phyloP scores from a whole-genome alignment of 2,329 filamentous ascomycete genomes.

The Fusarium dlaminii region DNA sequence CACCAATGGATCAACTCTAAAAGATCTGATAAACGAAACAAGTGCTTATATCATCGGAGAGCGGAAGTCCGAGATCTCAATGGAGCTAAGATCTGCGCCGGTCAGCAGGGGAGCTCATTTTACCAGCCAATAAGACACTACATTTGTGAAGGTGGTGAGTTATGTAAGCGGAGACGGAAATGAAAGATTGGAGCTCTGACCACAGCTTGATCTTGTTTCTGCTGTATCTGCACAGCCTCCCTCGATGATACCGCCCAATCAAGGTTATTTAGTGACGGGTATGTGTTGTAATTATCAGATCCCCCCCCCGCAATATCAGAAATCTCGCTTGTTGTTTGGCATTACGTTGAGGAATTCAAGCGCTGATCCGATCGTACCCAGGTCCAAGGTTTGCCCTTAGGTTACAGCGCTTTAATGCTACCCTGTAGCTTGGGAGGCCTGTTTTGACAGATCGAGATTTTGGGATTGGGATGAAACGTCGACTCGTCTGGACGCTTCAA shows the following conservation, averaged over 20 bases:
- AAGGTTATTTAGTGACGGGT: neutral
- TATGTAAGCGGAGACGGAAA: conserved; percentile 2
- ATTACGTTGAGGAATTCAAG: neutral
- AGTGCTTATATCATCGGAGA: neutral
- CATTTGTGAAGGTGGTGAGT: rapidly evolving
- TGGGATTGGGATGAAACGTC: neutral
- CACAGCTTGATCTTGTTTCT: neutral
- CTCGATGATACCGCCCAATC: neutral
- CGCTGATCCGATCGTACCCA: neutral
- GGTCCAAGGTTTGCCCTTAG: neutral
- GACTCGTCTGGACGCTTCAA: neutral
- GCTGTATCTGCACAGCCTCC: neutral
- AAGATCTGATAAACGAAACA: conserved; percentile 1
- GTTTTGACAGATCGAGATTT: neutral
- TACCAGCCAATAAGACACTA: rapidly evolving
- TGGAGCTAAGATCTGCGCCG: neutral
- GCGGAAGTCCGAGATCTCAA: neutral
- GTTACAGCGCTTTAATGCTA: neutral
- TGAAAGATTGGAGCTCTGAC: neutral
- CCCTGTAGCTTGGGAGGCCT: neutral
- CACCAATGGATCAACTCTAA: neutral
- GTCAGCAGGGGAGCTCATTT: neutral
- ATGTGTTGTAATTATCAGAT: neutral
- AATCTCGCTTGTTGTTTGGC: neutral
- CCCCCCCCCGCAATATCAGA: neutral